Evolutionary conservation across 805 yeast genomes (phyloP).

Genomic region (Candida piceae): DNA sequence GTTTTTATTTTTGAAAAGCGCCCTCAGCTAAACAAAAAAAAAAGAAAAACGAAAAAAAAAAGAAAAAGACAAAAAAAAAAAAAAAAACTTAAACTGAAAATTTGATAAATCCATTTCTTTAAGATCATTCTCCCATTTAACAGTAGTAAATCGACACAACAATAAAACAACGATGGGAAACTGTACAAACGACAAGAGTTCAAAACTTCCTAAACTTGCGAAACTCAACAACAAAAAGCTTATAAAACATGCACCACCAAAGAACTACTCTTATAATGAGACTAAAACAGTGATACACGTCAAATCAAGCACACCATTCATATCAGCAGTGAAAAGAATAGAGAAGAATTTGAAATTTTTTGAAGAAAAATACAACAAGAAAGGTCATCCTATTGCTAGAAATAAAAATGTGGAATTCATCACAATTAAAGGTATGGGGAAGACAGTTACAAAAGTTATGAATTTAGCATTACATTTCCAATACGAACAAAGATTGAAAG

Average conservation of each 20-base stretch:
- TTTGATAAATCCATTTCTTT: no score
- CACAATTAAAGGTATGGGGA: constrained; percentile 71
- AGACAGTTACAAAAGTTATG: constrained; percentile 58
- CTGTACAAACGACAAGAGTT: no score
- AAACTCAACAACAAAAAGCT: constrained; percentile 30
- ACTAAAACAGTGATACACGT: constrained; percentile 48
- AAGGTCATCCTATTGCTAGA: constrained; percentile 25
- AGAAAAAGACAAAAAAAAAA: no score
- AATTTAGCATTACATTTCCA: constrained; percentile 58
- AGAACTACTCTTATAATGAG: constrained; percentile 37
- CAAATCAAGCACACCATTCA: constrained; percentile 63
- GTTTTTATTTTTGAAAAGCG: no score
- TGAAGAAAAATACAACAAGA: constrained; percentile 37
- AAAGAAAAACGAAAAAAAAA: no score
- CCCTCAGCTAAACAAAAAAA: no score
- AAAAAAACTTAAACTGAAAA: no score
- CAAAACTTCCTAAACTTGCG: constrained; percentile 4
- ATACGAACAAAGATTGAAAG: constrained; percentile 40
- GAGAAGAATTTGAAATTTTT: constrained; percentile 39
- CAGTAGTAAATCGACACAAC: no score
- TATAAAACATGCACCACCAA: constrained; percentile 53
- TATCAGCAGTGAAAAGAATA: constrained; percentile 66
- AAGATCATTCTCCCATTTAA: no score
- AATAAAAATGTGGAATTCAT: constrained; percentile 36
- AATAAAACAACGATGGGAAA: no score